Percentiles rank a stretch among this genome's conserved stretches.
These are phyloP conservation scores for Fraxinus nigra DNA, from an alignment of 305 asterid genomes.

Conservation along the genomic window DNA sequence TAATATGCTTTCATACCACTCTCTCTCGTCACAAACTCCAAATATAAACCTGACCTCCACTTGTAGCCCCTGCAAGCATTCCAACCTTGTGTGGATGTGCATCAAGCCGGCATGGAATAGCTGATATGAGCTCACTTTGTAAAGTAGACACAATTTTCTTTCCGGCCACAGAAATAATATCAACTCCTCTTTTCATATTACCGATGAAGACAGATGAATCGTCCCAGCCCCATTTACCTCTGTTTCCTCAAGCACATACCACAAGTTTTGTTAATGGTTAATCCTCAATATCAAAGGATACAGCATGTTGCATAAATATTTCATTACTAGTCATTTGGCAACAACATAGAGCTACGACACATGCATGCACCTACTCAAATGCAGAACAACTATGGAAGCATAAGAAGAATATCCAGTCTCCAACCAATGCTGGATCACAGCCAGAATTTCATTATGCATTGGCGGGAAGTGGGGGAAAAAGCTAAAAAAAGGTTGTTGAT, in stretches of 20 bases:
- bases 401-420: neutral
- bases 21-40: conserved; percentile 43
- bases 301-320: neutral
- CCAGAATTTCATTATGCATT: neutral
- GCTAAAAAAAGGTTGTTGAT: neutral
- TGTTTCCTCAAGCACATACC: conserved; percentile 25
- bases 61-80: conserved; percentile 75
- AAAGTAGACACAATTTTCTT: conserved; percentile 48
- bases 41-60: conserved; percentile 78
- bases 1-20: neutral
- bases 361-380: neutral
- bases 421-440: neutral
- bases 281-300: neutral
- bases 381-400: neutral
- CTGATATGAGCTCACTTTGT: conserved; percentile 59
- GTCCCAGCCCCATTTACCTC: conserved; percentile 95
- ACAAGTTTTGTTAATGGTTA: conserved; percentile 6
- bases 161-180: conserved; percentile 47
- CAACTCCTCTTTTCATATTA: conserved; percentile 75
- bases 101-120: conserved; percentile 73
- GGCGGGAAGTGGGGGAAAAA: neutral
- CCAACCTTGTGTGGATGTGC: conserved; percentile 61
- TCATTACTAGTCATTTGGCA: neutral
- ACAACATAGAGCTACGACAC: neutral
- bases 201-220: conserved; percentile 74